Percentiles rank a stretch among this genome's conserved stretches.
phyloP scores from a whole-genome alignment of 805 yeast species.

The Candida railenensis region DNA sequence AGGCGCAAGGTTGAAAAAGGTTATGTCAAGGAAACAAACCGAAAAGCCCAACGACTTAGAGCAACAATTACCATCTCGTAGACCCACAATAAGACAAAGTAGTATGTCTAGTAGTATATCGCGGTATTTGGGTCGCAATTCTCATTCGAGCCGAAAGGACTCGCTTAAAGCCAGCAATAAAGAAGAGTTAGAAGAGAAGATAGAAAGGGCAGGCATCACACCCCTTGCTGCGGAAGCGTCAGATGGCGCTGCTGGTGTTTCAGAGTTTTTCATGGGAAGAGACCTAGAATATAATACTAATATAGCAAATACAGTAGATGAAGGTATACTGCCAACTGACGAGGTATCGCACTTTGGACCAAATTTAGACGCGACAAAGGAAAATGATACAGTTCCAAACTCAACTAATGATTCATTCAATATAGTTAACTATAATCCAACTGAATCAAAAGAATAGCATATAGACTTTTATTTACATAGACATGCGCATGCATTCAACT shows the following conservation, averaged over 20 bases:
- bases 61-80: slow-evolving; percentile 1
- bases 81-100: slow-evolving; percentile 5
- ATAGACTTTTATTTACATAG: neutral
- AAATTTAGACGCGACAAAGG: neutral
- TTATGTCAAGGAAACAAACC: slow-evolving; percentile 12
- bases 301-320: neutral
- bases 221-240: slow-evolving; percentile 13
- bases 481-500: no score
- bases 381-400: neutral
- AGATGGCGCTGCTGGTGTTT: slow-evolving; percentile 16
- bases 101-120: neutral
- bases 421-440: neutral
- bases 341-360: neutral
- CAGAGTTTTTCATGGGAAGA: neutral
- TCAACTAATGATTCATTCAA: neutral
- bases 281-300: neutral
- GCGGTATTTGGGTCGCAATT: neutral
- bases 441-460: neutral
- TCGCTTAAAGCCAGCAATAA: slow-evolving; percentile 8
- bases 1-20: slow-evolving; percentile 18
- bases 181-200: slow-evolving; percentile 9
- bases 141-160: neutral
- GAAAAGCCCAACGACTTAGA: slow-evolving; percentile 8
- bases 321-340: neutral
- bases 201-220: slow-evolving; percentile 16